Percentiles rank a stretch among this genome's conserved stretches.
Evolutionary conservation across 495 filamentous ascomycete genomes (phyloP).

Genomic region (Ascodesmis nigricans): DNA sequence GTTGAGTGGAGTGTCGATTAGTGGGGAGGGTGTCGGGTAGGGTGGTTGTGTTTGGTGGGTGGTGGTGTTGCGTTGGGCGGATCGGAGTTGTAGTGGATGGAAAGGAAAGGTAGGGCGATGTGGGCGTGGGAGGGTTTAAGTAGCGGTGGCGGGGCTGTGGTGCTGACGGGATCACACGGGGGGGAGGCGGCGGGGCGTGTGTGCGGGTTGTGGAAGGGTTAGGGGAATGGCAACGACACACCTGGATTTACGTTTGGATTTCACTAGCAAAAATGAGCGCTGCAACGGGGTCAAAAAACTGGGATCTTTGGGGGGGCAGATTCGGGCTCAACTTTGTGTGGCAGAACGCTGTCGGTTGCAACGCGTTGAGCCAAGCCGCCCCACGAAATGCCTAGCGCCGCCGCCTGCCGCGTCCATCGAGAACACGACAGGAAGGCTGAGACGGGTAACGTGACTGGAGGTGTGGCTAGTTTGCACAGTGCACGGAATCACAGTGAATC

Average conservation of each 20-base stretch:
- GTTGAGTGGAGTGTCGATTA: no score
- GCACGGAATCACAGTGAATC: no score
- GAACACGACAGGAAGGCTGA: no score
- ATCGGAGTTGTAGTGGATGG: slow-evolving; percentile 25
- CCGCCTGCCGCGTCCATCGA: no score
- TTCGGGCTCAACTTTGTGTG: slow-evolving; percentile 19
- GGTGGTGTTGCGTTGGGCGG: slow-evolving; percentile 29
- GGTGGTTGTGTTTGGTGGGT: slow-evolving; percentile 27
- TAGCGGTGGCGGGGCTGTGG: slow-evolving; percentile 12
- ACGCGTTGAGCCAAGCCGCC: no score
- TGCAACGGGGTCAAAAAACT: slow-evolving; percentile 20
- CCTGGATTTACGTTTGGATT: slow-evolving; percentile 15
- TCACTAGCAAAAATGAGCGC: slow-evolving; percentile 12
- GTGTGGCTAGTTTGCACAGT: no score
- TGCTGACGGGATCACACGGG: slow-evolving; percentile 12
- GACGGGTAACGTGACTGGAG: no score
- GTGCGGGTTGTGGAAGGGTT: slow-evolving; percentile 8
- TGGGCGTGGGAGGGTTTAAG: slow-evolving; percentile 31
- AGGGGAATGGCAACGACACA: slow-evolving; percentile 7
- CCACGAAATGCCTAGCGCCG: no score
- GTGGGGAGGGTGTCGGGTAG: slow-evolving; percentile 29
- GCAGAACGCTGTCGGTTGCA: no score
- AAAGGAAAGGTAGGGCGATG: slow-evolving; percentile 26
- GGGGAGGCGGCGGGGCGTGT: slow-evolving; percentile 4
- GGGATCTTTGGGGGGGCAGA: slow-evolving; percentile 19